Percentiles rank a stretch among this genome's conserved stretches.
Conservation (phyloP, 305 asterid genomes). For the Fraxinus latifolia region DNA sequence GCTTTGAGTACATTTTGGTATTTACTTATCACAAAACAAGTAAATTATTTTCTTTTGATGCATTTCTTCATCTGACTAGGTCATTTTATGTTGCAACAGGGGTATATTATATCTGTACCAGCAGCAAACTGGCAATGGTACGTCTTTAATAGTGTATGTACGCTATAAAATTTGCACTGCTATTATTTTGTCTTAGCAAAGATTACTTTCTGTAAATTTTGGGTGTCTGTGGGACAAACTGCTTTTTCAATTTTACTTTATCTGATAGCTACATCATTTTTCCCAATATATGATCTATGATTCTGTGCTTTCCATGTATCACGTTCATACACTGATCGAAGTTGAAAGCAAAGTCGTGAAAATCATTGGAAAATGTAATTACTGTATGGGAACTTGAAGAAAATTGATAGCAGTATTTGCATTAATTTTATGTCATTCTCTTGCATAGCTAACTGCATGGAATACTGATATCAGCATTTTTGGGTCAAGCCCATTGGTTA, state of each 20-base stretch:
- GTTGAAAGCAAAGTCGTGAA: slow-evolving; percentile 5
- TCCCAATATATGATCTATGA: slow-evolving; percentile 12
- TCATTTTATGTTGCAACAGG: slow-evolving; percentile 50
- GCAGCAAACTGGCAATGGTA: slow-evolving; percentile 88
- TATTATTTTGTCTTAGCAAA: neutral
- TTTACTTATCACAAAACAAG: neutral
- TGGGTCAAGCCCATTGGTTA: neutral
- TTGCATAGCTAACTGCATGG: neutral
- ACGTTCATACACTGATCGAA: neutral
- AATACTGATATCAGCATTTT: neutral
- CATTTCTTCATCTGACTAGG: slow-evolving; percentile 10
- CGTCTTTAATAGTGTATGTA: slow-evolving; percentile 21
- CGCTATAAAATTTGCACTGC: slow-evolving; percentile 3
- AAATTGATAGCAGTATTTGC: neutral
- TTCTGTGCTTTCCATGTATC: neutral
- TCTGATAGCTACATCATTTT: neutral
- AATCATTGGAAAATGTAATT: neutral
- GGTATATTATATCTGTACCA: slow-evolving; percentile 71
- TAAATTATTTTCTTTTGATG: slow-evolving; percentile 6
- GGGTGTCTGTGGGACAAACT: neutral
- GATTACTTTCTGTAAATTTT: neutral
- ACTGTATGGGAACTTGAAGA: neutral
- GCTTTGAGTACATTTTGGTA: neutral
- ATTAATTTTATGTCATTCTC: neutral
- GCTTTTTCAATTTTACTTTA: neutral